Evolutionary conservation across 768 basidiomycete genomes (phyloP).

Genomic region (Phaeotremella skinneri): DNA sequence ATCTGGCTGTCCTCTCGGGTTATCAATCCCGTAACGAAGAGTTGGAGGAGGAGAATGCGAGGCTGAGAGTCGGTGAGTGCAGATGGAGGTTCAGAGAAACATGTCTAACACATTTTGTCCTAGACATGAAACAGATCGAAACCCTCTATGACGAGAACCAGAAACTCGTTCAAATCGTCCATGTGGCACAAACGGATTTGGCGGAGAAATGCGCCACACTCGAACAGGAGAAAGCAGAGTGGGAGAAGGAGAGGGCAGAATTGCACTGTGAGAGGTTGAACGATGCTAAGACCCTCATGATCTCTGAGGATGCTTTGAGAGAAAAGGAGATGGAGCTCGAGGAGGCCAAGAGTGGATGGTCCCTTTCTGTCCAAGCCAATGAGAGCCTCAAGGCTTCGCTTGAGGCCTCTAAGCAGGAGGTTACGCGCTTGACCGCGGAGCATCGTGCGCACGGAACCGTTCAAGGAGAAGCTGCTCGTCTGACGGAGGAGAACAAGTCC

Average conservation of each 20-base stretch:
- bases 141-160: constrained; percentile 32
- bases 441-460: too few species aligned
- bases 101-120: not conserved
- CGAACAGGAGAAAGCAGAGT: constrained; percentile 10
- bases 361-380: constrained; percentile 5
- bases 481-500: not conserved
- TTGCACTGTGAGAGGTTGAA: constrained; percentile 1
- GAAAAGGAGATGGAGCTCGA: not conserved
- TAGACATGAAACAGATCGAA: constrained; percentile 8
- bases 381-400: too few species aligned
- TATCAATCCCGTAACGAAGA: constrained; percentile 10
- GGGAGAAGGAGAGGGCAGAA: not conserved
- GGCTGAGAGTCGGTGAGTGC: not conserved
- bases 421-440: too few species aligned
- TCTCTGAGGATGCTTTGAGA: not conserved
- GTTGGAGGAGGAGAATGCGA: constrained; percentile 2
- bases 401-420: too few species aligned
- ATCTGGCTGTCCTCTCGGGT: constrained; percentile 1
- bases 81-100: constrained; percentile 6
- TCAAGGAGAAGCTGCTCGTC: too few species aligned
- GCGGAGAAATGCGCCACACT: constrained; percentile 19
- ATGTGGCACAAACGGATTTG: constrained; percentile 25
- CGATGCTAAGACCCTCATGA: constrained; percentile 4
- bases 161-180: constrained; percentile 26
- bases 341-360: not conserved